Evolutionary conservation across 2,329 filamentous ascomycete genomes (phyloP).

Genomic region (Cylindrodendrum hubeiense): DNA sequence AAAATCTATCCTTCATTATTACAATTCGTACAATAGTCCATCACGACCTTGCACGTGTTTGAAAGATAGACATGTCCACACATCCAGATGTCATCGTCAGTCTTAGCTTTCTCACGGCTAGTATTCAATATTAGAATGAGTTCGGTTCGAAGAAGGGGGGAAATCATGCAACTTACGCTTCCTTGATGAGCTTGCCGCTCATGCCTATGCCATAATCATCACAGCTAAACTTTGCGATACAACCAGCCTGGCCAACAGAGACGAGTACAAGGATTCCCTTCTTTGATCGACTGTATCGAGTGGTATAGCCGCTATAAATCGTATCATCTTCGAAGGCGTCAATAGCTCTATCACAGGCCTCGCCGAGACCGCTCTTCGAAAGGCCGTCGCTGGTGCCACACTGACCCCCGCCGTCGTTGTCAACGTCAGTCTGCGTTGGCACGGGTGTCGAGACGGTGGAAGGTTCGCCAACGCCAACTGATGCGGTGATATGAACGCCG

Average conservation of each 20-base stretch:
- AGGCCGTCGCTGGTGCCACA: slow-evolving; percentile 3
- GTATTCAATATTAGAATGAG: background rate
- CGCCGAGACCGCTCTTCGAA: background rate
- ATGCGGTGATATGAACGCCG: background rate
- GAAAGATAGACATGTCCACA: background rate
- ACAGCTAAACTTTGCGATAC: slow-evolving; percentile 12
- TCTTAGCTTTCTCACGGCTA: background rate
- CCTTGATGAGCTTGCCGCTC: slow-evolving; percentile 13
- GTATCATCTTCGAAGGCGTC: slow-evolving; percentile 13
- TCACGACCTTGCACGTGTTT: background rate
- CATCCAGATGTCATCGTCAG: background rate
- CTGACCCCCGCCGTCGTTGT: slow-evolving; percentile 8
- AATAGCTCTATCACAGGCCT: slow-evolving; percentile 8
- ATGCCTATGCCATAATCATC: slow-evolving; percentile 19
- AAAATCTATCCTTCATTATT: background rate
- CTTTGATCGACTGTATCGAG: background rate
- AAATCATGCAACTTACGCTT: slow-evolving; percentile 8
- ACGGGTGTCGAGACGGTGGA: slow-evolving; percentile 6
- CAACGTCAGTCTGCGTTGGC: slow-evolving; percentile 10
- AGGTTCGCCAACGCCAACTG: background rate
- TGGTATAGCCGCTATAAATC: slow-evolving; percentile 6
- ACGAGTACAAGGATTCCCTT: slow-evolving; percentile 5
- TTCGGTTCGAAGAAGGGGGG: background rate
- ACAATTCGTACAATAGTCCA: background rate
- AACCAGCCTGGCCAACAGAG: slow-evolving; percentile 7